Evolutionary conservation across 805 yeast species (phyloP).

Genomic region (Yamadazyma laniorum): DNA sequence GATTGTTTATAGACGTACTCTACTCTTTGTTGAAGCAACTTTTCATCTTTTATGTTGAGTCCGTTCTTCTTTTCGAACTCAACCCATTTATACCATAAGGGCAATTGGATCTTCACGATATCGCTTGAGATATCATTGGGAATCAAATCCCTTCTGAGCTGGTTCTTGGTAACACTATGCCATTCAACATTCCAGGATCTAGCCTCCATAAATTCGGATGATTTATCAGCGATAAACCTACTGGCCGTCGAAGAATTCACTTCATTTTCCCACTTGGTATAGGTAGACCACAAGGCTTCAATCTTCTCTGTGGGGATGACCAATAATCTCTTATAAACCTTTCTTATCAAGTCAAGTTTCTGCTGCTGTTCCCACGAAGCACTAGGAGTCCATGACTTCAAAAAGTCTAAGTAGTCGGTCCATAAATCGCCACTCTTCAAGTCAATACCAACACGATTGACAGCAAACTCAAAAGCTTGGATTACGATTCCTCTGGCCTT

Average conservation of each 20-base stretch:
- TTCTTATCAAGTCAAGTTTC: constrained; percentile 71
- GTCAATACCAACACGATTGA: constrained; percentile 77
- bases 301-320: constrained; percentile 73
- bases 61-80: constrained; percentile 76
- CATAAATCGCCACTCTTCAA: constrained; percentile 68
- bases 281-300: constrained; percentile 78
- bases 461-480: constrained; percentile 81
- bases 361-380: constrained; percentile 84
- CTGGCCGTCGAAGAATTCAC: constrained; percentile 74
- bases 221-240: constrained; percentile 76
- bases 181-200: constrained; percentile 75
- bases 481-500: constrained; percentile 69
- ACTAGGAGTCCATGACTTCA: constrained; percentile 74
- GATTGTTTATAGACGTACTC: constrained; percentile 74
- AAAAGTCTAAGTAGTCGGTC: constrained; percentile 78
- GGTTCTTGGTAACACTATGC: constrained; percentile 51
- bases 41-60: constrained; percentile 52
- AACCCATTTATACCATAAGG: constrained; percentile 72
- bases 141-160: constrained; percentile 43
- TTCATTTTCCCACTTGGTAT: constrained; percentile 80
- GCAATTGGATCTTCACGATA: constrained; percentile 41
- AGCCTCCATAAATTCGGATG: constrained; percentile 84
- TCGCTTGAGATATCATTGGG: constrained; percentile 24
- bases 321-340: constrained; percentile 65
- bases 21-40: constrained; percentile 51